Base-by-base conservation (phyloP, 1,139 yeast genomes). In the Nakaseomyces uthaithaninus region DNA sequence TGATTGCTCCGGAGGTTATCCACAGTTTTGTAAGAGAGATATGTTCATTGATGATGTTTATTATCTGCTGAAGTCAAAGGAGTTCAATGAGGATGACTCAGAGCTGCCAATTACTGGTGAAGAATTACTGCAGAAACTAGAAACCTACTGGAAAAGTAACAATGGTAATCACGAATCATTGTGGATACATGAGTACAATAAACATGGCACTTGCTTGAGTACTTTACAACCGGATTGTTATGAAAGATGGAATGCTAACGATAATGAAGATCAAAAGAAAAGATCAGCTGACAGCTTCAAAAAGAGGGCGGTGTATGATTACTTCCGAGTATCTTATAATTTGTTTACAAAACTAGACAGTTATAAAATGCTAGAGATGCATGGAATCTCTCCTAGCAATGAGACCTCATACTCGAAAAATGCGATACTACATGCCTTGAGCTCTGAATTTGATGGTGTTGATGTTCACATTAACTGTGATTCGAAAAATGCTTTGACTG, bases 141-240 rank as follows among this genome's bases (percentile, higher is more conserved):
- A 66, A 15, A 52, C 53, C 17, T 63, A 70, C 40, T 91, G 97
- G 97, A 83, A 83, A 60, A 82, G 84, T 55, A 74, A 71, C 60
- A 76, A 76, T 44, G 91, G 93, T 2, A 57, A 72, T 45, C 95
- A 87, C 57, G 85, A 77, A 46, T 64, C 72, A 17, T 67, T 91
- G 42, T 91, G 98, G 97, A 70, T 76, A 22, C 97, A 91, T 60
- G 98, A 91, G 63, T 91, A 75, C 69, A 89, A 89, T 66, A 91
- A 91, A 62, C 98, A 91, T 57, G 97, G 91, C 3, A 87, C 96
- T 0, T 91, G 97, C 62, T 77, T 89, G 66, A 74, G 78, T 27
- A 87, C 96, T 0, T 67, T 89, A 39, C 72, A 72, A 41, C 86
- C 94, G 3, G 50, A 59, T 2, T 91, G 97, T 57, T 86, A 85